Conservation (phyloP, 306 rosid genomes). For the Rosa rugosa region DNA sequence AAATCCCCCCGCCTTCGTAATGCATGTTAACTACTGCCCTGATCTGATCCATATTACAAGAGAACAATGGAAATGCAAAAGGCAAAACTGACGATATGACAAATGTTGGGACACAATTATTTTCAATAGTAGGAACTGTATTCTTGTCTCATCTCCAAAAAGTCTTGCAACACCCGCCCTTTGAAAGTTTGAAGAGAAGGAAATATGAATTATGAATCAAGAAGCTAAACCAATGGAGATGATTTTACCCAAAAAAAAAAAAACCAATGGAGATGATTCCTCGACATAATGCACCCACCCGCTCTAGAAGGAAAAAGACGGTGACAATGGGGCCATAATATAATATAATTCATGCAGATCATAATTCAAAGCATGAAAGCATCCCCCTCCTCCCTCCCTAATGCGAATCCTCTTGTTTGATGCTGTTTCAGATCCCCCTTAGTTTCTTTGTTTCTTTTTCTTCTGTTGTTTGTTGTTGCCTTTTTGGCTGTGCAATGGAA, state of each 20-base stretch:
- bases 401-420: no score
- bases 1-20: no score
- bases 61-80: background rate
- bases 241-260: no score
- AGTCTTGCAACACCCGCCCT: background rate
- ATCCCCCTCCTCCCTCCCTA: no score
- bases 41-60: background rate
- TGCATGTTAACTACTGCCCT: background rate
- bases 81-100: background rate
- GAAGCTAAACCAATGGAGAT: background rate
- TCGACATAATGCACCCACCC: background rate
- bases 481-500: no score
- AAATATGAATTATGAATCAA: background rate
- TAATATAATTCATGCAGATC: background rate
- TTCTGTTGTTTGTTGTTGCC: no score
- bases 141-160: background rate
- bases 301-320: background rate
- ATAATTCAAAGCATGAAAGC: background rate
- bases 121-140: background rate
- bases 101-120: background rate
- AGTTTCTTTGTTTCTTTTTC: no score
- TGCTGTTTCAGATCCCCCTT: no score
- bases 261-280: background rate
- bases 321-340: background rate
- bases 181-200: background rate